Evolutionary conservation across 2,329 filamentous ascomycete genomes (phyloP).

Genomic region (Pseudocercospora eumusae): DNA sequence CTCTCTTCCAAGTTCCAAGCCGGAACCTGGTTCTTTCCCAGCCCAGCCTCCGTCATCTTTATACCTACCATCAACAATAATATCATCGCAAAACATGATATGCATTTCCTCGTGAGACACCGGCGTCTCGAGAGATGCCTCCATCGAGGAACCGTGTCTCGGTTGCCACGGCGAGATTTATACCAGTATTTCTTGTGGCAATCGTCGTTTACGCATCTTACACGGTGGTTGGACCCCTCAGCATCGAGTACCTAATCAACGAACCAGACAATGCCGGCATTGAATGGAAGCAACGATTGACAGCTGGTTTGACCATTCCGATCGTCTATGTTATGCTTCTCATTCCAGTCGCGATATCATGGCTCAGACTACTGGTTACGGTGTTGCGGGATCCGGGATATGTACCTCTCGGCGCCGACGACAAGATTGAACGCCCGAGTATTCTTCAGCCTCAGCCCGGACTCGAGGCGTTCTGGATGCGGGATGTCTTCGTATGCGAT

Average conservation of each 20-base stretch:
- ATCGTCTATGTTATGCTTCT: slow-evolving; percentile 73
- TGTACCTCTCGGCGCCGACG: slow-evolving; percentile 61
- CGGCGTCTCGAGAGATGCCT: slow-evolving; percentile 7
- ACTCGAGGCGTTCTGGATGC: slow-evolving; percentile 75
- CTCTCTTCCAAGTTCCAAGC: background rate
- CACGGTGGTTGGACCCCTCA: slow-evolving; percentile 45
- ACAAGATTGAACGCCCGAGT: slow-evolving; percentile 20
- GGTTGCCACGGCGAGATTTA: slow-evolving; percentile 33
- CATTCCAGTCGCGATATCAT: slow-evolving; percentile 64
- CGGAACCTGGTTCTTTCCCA: background rate
- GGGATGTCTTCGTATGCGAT: slow-evolving; percentile 82
- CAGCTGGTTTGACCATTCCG: slow-evolving; percentile 68
- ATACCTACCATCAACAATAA: background rate
- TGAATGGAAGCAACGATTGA: slow-evolving; percentile 39
- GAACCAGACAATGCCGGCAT: slow-evolving; percentile 36
- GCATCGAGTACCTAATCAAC: slow-evolving; percentile 69
- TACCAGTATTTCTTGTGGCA: slow-evolving; percentile 34
- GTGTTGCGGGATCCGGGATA: slow-evolving; percentile 73
- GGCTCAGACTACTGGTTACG: slow-evolving; percentile 68
- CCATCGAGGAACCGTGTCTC: slow-evolving; percentile 24
- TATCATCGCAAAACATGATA: slow-evolving; percentile 3
- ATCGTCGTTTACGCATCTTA: slow-evolving; percentile 38
- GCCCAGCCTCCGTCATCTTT: slow-evolving; percentile 6
- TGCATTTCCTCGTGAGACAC: background rate
- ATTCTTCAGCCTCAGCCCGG: slow-evolving; percentile 59